Base-by-base conservation (phyloP, 139 green algal species). In the Micractinium sp. region DNA sequence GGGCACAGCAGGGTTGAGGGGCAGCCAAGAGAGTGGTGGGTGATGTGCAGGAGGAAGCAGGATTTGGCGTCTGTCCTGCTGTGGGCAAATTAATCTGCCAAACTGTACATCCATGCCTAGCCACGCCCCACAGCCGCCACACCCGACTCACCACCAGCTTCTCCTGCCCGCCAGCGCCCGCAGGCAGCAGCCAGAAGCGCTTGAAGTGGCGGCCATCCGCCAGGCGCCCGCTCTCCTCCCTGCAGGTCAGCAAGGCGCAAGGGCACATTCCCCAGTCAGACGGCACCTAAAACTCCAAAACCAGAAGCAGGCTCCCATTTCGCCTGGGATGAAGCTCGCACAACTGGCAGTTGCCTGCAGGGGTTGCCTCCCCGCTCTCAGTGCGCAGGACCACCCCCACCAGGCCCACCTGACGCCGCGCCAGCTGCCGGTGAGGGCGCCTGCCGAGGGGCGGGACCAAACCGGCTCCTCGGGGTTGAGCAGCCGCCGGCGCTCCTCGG, bases 141-240 rank as follows among this genome's bases (percentile, higher is more conserved):
- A 71, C 29, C 5, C 23, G 4, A 22, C 81, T 76, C 73, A 94
- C 86, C n/a, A 90, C 84, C 76, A 93, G 88, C 67, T 82, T 61
- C 56, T 89, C 86, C 36, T 88, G 75, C 0, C 77, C 89, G 53
- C 88, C 84, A 12, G 39, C 20, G 1, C 36, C 31, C 39, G 81
- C 69, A 31, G 90, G 89, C 80, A 93, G 86, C 86, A 95, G 67
- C 74, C 89, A 93, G 78, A 92, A 95, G 56, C 90, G 89, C 90
- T 95, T 95, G 84, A 89, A 90, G 90, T 95, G 93, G 13, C 93
- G 91, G 0, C 91, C 93, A 56, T 95, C 93, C 0, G 81, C 38
- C 38, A 93, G 82, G 36, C 74, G 36, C 47, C 89, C 89, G 63
- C 87, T 87, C 87, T 94, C 93, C 89, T 95, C 93, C 88, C 92